Evolutionary conservation across 2,329 filamentous ascomycete species (phyloP), one percentile per base, ranked within the genome.

Genomic region (Botrytis byssoidea): DNA sequence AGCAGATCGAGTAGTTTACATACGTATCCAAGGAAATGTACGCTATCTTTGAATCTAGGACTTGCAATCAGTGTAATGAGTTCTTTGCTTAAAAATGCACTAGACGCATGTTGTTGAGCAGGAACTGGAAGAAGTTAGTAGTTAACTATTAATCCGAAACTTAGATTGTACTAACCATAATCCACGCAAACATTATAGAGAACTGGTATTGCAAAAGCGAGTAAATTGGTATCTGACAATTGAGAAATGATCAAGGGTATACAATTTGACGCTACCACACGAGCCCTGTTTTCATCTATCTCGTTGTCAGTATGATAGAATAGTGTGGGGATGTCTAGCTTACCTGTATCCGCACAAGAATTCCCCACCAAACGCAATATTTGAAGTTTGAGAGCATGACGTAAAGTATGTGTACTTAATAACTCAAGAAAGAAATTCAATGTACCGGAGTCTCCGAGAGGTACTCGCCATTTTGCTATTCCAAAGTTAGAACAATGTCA

Each of bases 151-250:
- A 1, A n/a, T 7, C 37, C 8, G 7, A 29, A 20, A 14, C 64
- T 37, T 18, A n/a, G 32, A 48, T 63, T 60, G 29, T 51, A 72
- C 84, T 81, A 79, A 90, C 89, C 88, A 78, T 90, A 91, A 79
- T 91, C 89, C 22, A 91, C 85, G 72, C 88, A 85, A 66, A 90
- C 84, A 78, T 91, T 91, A 80, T 87, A 90, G 6, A 91, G 81
- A 12, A 91, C 89, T 0, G 88, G 87, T 59, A 91, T 85, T 51
- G 85, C 84, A 78, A 88, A 88, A 12, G 89, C 80, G 29, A 90
- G 76, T 0, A 82, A 80, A 67, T 88, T 84, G 55, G 88, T 80
- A 73, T 82, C 76, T 22, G 81, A 76, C 14, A 91, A 80, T 51
- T 88, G 83, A 4, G 81, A 77, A 46, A 88, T 85, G 72, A 91